Evolutionary conservation across 2,329 filamentous ascomycete species (phyloP), one percentile per base, ranked within the genome.

Genomic region (Gremmenia infestans): DNA sequence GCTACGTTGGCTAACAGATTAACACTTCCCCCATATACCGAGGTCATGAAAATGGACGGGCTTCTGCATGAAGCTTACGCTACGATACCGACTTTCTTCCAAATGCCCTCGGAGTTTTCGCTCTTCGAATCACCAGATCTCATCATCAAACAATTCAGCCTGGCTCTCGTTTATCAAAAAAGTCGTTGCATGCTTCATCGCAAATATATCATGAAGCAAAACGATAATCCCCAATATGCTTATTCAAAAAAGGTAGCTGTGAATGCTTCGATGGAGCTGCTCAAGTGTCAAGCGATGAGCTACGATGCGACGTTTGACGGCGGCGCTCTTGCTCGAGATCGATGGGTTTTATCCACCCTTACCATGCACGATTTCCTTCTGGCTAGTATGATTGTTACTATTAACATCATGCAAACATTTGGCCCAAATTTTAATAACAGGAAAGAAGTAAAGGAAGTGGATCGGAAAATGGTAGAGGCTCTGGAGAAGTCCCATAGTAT

Each of bases 361-460:
- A 76, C 78, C 11, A 76, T 81, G 51, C 81, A 85, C 50, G 83
- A 87, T 64, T 86, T 82, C 50, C 70, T 87, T 51, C 74, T 86
- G 2, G 82, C 82, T 0, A 77, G 80, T 53, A 82, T 83, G 76
- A 76, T 86, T 14, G 64, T 87, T 3, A 85, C 81, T 58, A 70
- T 86, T 37, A 56, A 35, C 19, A 42, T 66, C 17, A 58, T 61
- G 15, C 57, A 62, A n/a, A 49, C 43, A 32, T 48, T 28, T 11
- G 43, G 45, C 36, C 37, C 47, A 15, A 53, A 28, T 47, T 36
- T 50, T 28, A 28, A 2, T 7, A 28, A 7, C 19, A 32, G 35
- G 32, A 56, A 56, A 36, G 52, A 28, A 51, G n/a, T 23, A n/a
- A 19, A 52, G 8, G 17, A 39, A 15, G 36, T 51, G 9, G 32